Evolutionary conservation across 2,329 filamentous ascomycete species (phyloP), one percentile per base, ranked within the genome.

Genomic region (Parascedosporium putredinis): DNA sequence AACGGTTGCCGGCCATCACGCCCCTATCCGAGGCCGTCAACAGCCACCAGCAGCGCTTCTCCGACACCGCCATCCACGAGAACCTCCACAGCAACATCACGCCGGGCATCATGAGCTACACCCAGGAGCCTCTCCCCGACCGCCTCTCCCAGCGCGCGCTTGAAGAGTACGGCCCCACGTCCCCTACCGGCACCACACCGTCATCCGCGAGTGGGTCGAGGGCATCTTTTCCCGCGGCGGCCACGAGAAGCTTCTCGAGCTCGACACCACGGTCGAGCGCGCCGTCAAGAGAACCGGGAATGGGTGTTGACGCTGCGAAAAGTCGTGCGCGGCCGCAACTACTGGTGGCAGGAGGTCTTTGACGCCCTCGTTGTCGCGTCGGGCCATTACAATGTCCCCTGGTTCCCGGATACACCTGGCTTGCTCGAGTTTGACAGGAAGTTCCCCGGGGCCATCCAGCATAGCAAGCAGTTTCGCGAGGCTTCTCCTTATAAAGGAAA

Each of bases 51-150:
- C 61, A 68, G 29, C 69, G 75, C 5, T 77, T 73, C 55, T 66
- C 67, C 1, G 74, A 78, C 51, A 73, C 75, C 1, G 70, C 73
- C 1, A 67, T 78, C 22, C 79, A 83, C 54, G 72, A 75, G 10
- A 66, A 73, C n/a, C 61, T 82, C 20, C 74, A 81, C 54, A 80
- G 74, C 27, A 82, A 81, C 56, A 74, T 81, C 47, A 72, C 72
- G 38, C 70, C 71, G 0, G 60, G 66, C 4, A 70, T 74, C 5
- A 81, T 82, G 78, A 67, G 68, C 7, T 81, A 72, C 54, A 74
- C 74, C 0, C 68, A 76, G 52, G 75, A 81, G 50, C 67, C 69
- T 1, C 62, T 66, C 36, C 71, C 76, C 0, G 58, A 63, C 5
- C 62, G 66, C 22, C 60, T 70, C 14, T 71, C 71, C 1, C 55